Evolutionary conservation across 148 eudicot species (phyloP), one percentile per base, ranked within the genome.

Genomic region (Cornus kousa): DNA sequence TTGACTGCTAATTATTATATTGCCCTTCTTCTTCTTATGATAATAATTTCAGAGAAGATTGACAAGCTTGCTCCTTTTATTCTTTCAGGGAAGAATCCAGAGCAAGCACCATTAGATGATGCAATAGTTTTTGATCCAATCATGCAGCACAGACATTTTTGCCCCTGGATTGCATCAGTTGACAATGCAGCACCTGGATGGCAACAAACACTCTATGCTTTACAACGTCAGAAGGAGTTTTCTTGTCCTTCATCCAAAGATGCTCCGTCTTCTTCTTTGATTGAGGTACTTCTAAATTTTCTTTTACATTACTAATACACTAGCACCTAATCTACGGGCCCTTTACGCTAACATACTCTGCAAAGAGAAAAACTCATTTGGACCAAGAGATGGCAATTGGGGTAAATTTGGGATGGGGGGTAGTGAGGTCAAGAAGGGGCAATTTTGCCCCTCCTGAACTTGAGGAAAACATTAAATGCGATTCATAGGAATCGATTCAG

Each of bases 71-170:
- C 75, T 79, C 70, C 67, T 37, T 62, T 14, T 32, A 31, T 74
- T 77, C 20, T 72, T 84, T 70, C 87, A 90, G 95, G 81, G 74
- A 79, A 79, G 62, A 66, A 82, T 80, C 8, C 40, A 20, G 84
- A 71, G 53, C 79, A 84, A 79, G 72, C 65, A 62, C 77, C 76
- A 31, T 68, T 48, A 10, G 77, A 77, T 69, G 82, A 86, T 74
- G 79, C 67, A 75, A 85, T 84, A 89, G 93, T 84, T 73, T 94
- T 94, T 82, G 89, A 94, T 81, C 94, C 94, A 76, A 84, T 94
- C 75, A 85, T 82, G 81, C 98, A 89, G 86, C 98, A 94, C 79
- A 88, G 98, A 68, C 88, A 87, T 79, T 94, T 94, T 85, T 95
- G 99, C 80, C 97, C 99, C 62, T 95, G 97, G 99, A 88, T 90